Conservation (phyloP, 2,329 filamentous ascomycete genomes). For the Colletotrichum phormii region DNA sequence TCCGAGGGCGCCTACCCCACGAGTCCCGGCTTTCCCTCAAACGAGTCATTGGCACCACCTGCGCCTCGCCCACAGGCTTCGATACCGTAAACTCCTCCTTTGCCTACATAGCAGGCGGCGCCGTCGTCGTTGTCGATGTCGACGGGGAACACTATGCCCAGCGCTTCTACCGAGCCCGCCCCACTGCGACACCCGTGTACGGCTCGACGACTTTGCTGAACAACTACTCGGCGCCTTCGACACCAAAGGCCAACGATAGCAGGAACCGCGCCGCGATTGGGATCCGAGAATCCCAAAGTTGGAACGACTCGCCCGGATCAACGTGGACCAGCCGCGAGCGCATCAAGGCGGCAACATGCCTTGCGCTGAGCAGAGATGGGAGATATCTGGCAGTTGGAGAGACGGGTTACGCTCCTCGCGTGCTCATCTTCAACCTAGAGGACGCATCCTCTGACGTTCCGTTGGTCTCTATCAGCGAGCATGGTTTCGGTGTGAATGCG, state of each 20-base stretch:
- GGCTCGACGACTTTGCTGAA: constrained; percentile 60
- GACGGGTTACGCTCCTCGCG: constrained; percentile 91
- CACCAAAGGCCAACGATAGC: constrained; percentile 73
- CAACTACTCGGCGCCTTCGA: constrained; percentile 63
- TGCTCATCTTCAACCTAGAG: constrained; percentile 88
- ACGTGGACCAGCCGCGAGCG: constrained; percentile 91
- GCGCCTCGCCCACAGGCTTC: constrained; percentile 85
- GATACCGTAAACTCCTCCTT: constrained; percentile 83
- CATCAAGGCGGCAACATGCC: constrained; percentile 93
- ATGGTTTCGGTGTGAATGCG: constrained; percentile 88
- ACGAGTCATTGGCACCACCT: constrained; percentile 92
- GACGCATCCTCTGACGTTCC: constrained; percentile 85
- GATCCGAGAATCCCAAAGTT: constrained; percentile 62
- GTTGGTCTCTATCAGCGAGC: constrained; percentile 87
- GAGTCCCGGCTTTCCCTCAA: constrained; percentile 77
- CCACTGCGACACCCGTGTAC: constrained; percentile 77
- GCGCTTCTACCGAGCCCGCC: constrained; percentile 90
- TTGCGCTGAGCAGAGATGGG: constrained; percentile 88
- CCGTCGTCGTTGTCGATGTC: constrained; percentile 89
- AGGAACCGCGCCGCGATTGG: constrained; percentile 64
- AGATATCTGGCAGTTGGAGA: constrained; percentile 92
- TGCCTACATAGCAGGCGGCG: constrained; percentile 91
- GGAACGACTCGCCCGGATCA: constrained; percentile 71
- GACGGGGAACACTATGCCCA: constrained; percentile 77
- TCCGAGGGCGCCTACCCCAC: constrained; percentile 58